Conservation (phyloP, 129 eudicot genomes). For the Heracleum sosnowskyi region DNA sequence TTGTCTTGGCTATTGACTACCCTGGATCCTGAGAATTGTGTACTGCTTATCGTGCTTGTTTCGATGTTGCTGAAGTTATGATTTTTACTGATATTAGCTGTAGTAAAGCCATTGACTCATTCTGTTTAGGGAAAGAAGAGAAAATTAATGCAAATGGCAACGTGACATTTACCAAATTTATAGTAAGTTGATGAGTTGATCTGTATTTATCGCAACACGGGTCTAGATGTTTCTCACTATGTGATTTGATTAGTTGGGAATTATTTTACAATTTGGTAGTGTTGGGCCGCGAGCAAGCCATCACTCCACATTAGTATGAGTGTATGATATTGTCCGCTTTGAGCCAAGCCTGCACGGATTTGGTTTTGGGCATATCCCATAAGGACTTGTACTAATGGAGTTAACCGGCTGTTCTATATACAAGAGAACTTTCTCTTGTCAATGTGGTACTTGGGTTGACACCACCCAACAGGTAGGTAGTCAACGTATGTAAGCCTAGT, state of each 20-base stretch:
- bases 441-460: too few species aligned
- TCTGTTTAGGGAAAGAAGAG: background rate
- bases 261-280: background rate
- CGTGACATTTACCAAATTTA: background rate
- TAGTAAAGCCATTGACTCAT: background rate
- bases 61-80: background rate
- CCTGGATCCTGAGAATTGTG: background rate
- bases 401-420: too few species aligned
- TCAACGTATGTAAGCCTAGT: background rate
- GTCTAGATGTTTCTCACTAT: background rate
- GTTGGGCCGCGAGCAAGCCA: too few species aligned
- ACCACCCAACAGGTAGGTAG: too few species aligned
- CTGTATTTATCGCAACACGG: background rate
- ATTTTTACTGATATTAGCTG: background rate
- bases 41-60: background rate
- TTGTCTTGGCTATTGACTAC: background rate
- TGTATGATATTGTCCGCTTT: too few species aligned
- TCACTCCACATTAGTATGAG: too few species aligned
- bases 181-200: background rate
- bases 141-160: background rate
- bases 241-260: background rate
- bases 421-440: too few species aligned
- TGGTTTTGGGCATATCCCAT: too few species aligned
- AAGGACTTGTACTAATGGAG: too few species aligned
- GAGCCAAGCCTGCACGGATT: too few species aligned